Evolutionary conservation across 2,329 filamentous ascomycete genomes (phyloP).

Genomic region (Zopfia rhizophila): DNA sequence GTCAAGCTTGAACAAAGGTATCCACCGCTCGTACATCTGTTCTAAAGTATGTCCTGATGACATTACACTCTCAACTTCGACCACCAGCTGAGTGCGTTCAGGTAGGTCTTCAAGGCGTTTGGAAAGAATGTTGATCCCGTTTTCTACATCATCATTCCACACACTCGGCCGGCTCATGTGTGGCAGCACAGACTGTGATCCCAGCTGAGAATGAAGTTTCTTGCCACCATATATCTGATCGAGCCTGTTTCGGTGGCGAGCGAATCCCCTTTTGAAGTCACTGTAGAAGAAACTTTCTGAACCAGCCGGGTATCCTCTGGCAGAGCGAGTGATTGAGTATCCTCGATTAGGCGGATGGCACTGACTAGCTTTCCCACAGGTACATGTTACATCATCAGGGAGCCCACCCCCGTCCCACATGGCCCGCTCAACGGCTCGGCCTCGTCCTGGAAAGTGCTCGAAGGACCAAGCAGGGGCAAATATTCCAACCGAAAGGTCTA

Average conservation of each 20-base stretch:
- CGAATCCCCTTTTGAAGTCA: constrained; percentile 48
- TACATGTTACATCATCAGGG: constrained; percentile 39
- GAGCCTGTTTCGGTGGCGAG: constrained; percentile 20
- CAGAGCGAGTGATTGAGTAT: constrained; percentile 37
- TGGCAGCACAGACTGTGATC: constrained; percentile 48
- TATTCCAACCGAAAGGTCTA: constrained; percentile 52
- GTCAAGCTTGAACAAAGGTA: constrained; percentile 45
- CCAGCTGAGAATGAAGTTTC: constrained; percentile 41
- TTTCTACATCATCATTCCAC: neutral
- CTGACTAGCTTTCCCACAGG: constrained; percentile 39
- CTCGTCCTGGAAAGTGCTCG: constrained; percentile 53
- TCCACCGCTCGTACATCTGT: constrained; percentile 17
- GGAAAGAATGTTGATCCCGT: constrained; percentile 18
- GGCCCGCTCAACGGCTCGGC: constrained; percentile 37
- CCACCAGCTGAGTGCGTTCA: constrained; percentile 27
- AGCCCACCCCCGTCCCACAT: constrained; percentile 50
- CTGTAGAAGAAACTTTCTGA: constrained; percentile 52
- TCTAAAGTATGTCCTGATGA: too few species aligned
- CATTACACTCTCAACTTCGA: constrained; percentile 19
- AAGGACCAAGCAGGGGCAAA: constrained; percentile 61
- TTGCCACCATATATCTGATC: constrained; percentile 22
- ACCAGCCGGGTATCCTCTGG: constrained; percentile 43
- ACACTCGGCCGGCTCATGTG: constrained; percentile 9
- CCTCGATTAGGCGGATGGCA: constrained; percentile 36
- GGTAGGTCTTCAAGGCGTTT: constrained; percentile 24